phyloP scores from a whole-genome alignment of 805 yeast species.

The Nakazawaea populi region DNA sequence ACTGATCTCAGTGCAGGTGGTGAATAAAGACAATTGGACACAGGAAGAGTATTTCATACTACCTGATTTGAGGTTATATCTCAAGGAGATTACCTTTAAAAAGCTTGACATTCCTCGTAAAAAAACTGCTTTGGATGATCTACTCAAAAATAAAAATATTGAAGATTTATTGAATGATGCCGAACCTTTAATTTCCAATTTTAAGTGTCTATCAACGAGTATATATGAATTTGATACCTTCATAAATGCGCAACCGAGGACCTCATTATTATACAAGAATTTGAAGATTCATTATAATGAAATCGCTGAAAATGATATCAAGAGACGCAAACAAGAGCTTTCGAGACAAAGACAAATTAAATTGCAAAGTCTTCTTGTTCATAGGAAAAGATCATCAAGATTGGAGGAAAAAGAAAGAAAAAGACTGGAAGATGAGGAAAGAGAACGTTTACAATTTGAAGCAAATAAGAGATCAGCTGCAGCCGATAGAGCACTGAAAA shows the following conservation, averaged over 20 bases:
- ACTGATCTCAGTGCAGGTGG: constrained; percentile 15
- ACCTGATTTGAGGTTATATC: constrained; percentile 50
- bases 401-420: constrained; percentile 56
- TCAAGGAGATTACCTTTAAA: constrained; percentile 25
- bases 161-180: constrained; percentile 12
- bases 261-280: constrained; percentile 19
- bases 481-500: constrained; percentile 35
- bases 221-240: constrained; percentile 35
- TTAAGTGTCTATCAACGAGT: constrained; percentile 36
- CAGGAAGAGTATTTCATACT: constrained; percentile 30
- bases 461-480: constrained; percentile 38
- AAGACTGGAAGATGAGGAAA: constrained; percentile 47
- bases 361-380: constrained; percentile 54
- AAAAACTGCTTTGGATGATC: constrained; percentile 21
- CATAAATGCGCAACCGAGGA: constrained; percentile 14
- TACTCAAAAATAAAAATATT: constrained; percentile 15
- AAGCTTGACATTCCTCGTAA: constrained; percentile 28
- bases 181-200: constrained; percentile 30
- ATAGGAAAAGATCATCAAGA: constrained; percentile 71
- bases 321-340: constrained; percentile 45
- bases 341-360: constrained; percentile 59
- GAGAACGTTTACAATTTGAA: constrained; percentile 38
- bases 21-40: constrained; percentile 8
- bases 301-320: constrained; percentile 39
- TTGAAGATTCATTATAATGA: constrained; percentile 27